A percentile compares a stretch with the other conserved stretches of the same genome.
These are phyloP conservation scores for Alternaria consortialis DNA, from an alignment of 2,329 filamentous ascomycete species.

Conservation along the genomic window DNA sequence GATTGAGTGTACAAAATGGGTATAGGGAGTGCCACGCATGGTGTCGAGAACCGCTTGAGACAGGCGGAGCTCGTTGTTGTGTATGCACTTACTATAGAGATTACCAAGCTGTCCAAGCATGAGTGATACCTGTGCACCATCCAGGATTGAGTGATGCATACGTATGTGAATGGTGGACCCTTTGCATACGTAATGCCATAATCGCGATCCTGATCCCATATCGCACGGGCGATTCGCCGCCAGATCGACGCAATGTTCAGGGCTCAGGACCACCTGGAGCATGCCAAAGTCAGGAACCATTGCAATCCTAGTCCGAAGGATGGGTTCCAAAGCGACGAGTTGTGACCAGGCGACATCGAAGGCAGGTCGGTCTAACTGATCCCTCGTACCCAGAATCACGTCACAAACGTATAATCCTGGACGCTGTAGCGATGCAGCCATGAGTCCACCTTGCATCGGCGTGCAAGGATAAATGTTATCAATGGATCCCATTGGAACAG, in stretches of 20 bases:
- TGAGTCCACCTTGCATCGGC: neutral
- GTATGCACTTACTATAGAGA: neutral
- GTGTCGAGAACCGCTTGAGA: neutral
- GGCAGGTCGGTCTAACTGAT: neutral
- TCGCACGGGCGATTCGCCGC: neutral
- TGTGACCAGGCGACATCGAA: neutral
- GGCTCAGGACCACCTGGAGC: neutral
- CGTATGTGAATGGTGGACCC: neutral
- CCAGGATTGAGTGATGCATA: neutral
- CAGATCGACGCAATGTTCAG: neutral
- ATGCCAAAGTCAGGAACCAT: neutral
- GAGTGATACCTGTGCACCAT: neutral
- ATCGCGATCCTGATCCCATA: neutral
- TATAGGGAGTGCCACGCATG: neutral
- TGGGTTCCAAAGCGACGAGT: neutral
- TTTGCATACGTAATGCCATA: neutral
- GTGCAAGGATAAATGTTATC: neutral
- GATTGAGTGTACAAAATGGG: neutral
- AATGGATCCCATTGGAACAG: neutral
- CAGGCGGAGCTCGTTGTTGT: neutral
- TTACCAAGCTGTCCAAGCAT: neutral
- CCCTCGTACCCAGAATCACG: neutral
- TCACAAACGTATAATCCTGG: neutral
- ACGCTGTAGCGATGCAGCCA: neutral
- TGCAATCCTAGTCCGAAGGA: neutral